A percentile compares a stretch with the other conserved stretches of the same genome.
phyloP scores from a whole-genome alignment of 108 stramenopile species.

The Craspedostauros australis region DNA sequence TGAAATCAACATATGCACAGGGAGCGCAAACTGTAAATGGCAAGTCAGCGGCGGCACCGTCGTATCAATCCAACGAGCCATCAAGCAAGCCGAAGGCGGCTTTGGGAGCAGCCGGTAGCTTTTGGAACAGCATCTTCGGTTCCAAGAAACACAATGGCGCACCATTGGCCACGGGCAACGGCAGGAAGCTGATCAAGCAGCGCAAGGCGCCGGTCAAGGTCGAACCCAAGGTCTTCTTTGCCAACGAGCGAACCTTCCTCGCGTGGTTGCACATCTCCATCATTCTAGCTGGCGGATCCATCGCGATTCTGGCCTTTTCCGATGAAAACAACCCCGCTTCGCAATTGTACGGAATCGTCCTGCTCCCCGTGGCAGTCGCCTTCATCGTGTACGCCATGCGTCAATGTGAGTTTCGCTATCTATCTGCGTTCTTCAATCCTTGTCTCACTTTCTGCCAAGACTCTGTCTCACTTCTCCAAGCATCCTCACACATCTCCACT shows the following conservation, averaged over 20 bases:
- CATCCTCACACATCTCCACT: no score
- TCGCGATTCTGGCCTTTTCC: slow-evolving; percentile 82
- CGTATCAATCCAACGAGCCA: slow-evolving; percentile 1
- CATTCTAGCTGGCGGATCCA: slow-evolving; percentile 75
- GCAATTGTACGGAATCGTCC: slow-evolving; percentile 75
- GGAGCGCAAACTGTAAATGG: background rate
- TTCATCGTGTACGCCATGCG: slow-evolving; percentile 85
- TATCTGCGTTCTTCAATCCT: no score
- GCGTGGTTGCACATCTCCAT: slow-evolving; percentile 89
- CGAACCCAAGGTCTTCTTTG: slow-evolving; percentile 91
- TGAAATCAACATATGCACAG: no score
- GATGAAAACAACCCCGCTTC: slow-evolving; percentile 29
- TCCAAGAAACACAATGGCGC: background rate
- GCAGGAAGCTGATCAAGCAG: background rate
- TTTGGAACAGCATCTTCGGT: background rate
- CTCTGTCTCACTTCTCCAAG: no score
- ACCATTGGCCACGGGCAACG: background rate
- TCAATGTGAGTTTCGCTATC: slow-evolving; percentile 77
- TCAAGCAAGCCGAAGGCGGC: background rate
- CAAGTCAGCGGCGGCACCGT: background rate
- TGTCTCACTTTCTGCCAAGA: no score
- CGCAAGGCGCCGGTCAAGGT: slow-evolving; percentile 24
- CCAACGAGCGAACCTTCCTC: slow-evolving; percentile 95
- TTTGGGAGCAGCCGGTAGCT: background rate
- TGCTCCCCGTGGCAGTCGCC: slow-evolving; percentile 83